Evolutionary conservation across 1,139 yeast genomes (phyloP).

Genomic region (Pichia sp.): DNA sequence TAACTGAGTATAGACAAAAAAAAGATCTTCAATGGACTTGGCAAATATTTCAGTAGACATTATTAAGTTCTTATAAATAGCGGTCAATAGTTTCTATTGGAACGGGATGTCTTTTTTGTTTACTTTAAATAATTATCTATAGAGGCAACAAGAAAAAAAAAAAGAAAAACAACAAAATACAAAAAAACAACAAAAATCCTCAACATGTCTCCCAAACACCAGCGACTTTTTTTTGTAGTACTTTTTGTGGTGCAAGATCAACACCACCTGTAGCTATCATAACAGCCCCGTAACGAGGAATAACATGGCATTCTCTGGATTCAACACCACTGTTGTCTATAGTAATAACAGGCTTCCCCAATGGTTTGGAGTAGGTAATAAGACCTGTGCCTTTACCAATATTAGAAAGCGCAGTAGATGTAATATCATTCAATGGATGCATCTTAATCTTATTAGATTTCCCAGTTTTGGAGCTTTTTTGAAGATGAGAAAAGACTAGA

Average conservation of each 20-base stretch:
- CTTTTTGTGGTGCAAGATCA: constrained; percentile 85
- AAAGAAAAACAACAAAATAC: constrained; percentile 69
- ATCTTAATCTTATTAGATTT: constrained; percentile 47
- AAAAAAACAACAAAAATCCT: neutral
- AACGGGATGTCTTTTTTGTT: no score
- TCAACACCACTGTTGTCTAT: constrained; percentile 26
- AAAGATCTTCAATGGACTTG: constrained; percentile 7
- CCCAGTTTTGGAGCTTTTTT: constrained; percentile 26
- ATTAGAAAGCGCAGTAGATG: constrained; percentile 70
- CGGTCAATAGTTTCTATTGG: no score
- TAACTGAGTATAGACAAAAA: constrained; percentile 7
- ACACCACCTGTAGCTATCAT: constrained; percentile 96
- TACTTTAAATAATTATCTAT: no score
- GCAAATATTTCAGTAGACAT: constrained; percentile 1
- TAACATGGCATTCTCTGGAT: constrained; percentile 80
- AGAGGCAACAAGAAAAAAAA: neutral
- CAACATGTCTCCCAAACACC: constrained; percentile 51
- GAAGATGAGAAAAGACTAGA: constrained; percentile 62
- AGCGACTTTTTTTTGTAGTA: constrained; percentile 54
- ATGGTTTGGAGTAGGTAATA: constrained; percentile 80
- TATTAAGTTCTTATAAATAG: no score
- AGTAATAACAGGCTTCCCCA: constrained; percentile 72
- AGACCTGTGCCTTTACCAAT: constrained; percentile 69
- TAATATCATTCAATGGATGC: constrained; percentile 69
- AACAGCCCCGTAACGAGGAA: constrained; percentile 80